Evolutionary conservation across 208 protist species (phyloP), one percentile per base, ranked within the genome.

Genomic region (Crithidia mellificae): DNA sequence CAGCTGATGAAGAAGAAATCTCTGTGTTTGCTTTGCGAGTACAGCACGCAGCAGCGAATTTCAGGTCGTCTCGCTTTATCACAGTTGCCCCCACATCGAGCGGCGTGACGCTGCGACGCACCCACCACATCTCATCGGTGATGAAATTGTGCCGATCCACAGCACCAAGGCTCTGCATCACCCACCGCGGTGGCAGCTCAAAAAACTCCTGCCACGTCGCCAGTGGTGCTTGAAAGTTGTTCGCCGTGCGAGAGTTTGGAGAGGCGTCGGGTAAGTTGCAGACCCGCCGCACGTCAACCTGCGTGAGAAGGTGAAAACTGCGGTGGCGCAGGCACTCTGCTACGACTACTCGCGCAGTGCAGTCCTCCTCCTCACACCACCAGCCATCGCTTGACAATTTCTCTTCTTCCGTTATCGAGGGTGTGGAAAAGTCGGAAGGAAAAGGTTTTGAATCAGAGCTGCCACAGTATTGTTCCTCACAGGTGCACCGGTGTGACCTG

Each of bases 121-220:
- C 24, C 43, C 49, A n/a, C 63, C 61, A 63, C 15, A 29, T 47
- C 1, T 17, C 43, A 8, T 7, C 43, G 22, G 9, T 43, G 15
- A 11, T 1, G 22, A 73, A 46, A 3, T 14, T n/a, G 25, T 62
- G 62, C 24, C 52, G 50, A 17, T 59, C 57, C 36, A 78, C 61
- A 8, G 74, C 74, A 22, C 82, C 83, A n/a, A 87, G 55, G 36
- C 80, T 80, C 49, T 88, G 80, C 74, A 92, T 79, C 36, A 88
- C 75, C 86, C 86, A 92, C 12, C 83, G 82, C n/a, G 82, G 64
- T 2, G 77, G 77, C 50, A 92, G 72, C 66, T 92, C 86, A 39
- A 24, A 78, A 11, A 58, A 72, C 27, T 77, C 74, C 20, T 84
- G 77, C 38, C 58, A 49, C 22, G 70, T 38, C 6, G 61, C 53